These are phyloP conservation scores for Alternaria gansuensis DNA, from an alignment of 2,329 filamentous ascomycete genomes.

Conservation along the genomic window DNA sequence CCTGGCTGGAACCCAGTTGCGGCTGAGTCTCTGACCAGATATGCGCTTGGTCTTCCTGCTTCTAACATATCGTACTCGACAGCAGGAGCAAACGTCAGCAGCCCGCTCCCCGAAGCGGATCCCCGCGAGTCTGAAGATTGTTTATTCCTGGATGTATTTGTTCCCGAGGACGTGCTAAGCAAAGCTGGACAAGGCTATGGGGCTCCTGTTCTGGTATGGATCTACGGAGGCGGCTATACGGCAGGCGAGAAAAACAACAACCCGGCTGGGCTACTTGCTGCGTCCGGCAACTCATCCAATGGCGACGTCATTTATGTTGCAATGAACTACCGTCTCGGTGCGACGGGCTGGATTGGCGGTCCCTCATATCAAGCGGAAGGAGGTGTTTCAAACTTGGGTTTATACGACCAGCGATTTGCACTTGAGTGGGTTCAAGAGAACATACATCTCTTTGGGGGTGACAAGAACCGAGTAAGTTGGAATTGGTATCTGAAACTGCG, in stretches of 20 bases:
- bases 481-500: not conserved
- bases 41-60: conserved; percentile 41
- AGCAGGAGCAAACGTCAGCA: conserved; percentile 40
- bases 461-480: conserved; percentile 44
- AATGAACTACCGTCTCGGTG: conserved; percentile 59
- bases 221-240: conserved; percentile 61
- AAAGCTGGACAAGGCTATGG: conserved; percentile 42
- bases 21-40: conserved; percentile 43
- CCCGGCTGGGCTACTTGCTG: conserved; percentile 55
- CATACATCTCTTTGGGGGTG: conserved; percentile 53
- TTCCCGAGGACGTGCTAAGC: conserved; percentile 54
- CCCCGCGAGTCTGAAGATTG: conserved; percentile 58
- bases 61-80: conserved; percentile 43
- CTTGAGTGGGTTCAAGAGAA: conserved; percentile 54
- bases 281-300: conserved; percentile 52
- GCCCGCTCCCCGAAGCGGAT: conserved; percentile 32
- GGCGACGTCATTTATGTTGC: conserved; percentile 57
- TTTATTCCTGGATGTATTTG: conserved; percentile 59
- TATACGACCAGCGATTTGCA: conserved; percentile 53
- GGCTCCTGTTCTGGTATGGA: conserved; percentile 60
- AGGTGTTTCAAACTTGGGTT: conserved; percentile 46
- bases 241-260: conserved; percentile 50
- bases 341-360: conserved; percentile 49
- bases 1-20: conserved; percentile 57
- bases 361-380: conserved; percentile 48